A percentile compares a stretch with the other conserved stretches of the same genome.
These are phyloP conservation scores for Fusarium verticillioides DNA, from an alignment of 2,329 filamentous ascomycete species.

Conservation along the genomic window DNA sequence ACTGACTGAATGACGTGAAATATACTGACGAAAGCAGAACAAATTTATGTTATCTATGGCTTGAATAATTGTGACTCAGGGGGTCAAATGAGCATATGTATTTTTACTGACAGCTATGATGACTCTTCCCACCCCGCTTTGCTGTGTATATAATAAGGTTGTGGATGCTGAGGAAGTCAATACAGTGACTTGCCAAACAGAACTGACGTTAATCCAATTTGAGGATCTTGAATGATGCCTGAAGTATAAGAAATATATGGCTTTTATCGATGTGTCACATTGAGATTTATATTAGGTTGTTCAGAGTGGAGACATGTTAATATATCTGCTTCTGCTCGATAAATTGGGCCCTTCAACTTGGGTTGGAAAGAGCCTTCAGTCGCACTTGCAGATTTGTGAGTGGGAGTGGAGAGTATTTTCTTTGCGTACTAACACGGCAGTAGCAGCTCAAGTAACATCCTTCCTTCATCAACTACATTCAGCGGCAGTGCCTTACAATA, in stretches of 20 bases:
- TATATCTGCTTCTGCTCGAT: background rate
- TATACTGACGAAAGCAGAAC: too few relatives aligned
- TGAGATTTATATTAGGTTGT: background rate
- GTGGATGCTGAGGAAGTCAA: background rate
- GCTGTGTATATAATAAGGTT: background rate
- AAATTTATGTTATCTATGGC: background rate
- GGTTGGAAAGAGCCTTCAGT: background rate
- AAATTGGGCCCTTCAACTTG: background rate
- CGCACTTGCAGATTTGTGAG: background rate
- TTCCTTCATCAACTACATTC: background rate
- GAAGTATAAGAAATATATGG: background rate
- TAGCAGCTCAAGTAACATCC: background rate
- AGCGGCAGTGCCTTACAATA: background rate
- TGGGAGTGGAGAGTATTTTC: background rate
- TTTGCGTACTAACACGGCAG: background rate
- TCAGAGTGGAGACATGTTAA: background rate
- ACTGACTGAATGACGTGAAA: background rate
- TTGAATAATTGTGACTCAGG: background rate
- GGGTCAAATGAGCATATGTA: background rate
- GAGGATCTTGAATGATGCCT: background rate
- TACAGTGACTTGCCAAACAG: background rate
- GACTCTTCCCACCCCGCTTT: background rate
- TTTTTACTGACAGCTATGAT: background rate
- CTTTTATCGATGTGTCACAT: background rate
- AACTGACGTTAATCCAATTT: background rate